Evolutionary conservation across 768 basidiomycete genomes (phyloP).

Genomic region (Tubosaeta sp.): DNA sequence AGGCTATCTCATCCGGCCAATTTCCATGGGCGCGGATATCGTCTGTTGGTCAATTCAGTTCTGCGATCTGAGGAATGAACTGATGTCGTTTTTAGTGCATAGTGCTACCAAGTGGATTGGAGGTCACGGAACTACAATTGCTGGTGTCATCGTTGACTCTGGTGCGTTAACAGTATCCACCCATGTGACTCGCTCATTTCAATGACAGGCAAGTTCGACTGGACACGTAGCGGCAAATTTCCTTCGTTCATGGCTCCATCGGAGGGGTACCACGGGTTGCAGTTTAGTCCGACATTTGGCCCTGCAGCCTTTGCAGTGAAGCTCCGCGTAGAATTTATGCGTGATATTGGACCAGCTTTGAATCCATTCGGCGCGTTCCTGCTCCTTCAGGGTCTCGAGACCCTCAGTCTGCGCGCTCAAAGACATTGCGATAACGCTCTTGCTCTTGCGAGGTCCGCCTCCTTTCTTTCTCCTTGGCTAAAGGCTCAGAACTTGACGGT

Average conservation of each 20-base stretch:
- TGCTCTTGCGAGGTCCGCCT: conserved; percentile 49
- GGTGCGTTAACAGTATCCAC: conserved; percentile 32
- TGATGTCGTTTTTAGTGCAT: conserved; percentile 41
- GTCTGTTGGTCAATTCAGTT: conserved; percentile 39
- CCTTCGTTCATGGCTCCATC: conserved; percentile 70
- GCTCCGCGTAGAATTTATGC: conserved; percentile 57
- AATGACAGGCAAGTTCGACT: conserved; percentile 52
- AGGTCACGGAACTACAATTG: conserved; percentile 77
- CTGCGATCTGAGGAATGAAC: no score
- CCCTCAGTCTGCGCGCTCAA: conserved; percentile 65
- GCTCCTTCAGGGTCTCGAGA: conserved; percentile 76
- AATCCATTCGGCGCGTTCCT: conserved; percentile 75
- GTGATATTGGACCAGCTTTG: conserved; percentile 61
- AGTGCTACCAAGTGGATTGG: conserved; percentile 86
- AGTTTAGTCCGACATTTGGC: conserved; percentile 65
- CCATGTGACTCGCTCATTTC: neutral
- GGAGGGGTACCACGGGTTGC: conserved; percentile 72
- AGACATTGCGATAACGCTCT: conserved; percentile 70
- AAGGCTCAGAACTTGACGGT: neutral
- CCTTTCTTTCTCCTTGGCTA: no score
- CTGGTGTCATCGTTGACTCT: conserved; percentile 68
- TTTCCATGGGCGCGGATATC: conserved; percentile 75
- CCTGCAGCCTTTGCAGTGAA: conserved; percentile 59
- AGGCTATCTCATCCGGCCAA: conserved; percentile 62
- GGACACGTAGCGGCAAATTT: conserved; percentile 63